Conservation (phyloP, 805 yeast species). For the Wickerhamiella domercqiae region DNA sequence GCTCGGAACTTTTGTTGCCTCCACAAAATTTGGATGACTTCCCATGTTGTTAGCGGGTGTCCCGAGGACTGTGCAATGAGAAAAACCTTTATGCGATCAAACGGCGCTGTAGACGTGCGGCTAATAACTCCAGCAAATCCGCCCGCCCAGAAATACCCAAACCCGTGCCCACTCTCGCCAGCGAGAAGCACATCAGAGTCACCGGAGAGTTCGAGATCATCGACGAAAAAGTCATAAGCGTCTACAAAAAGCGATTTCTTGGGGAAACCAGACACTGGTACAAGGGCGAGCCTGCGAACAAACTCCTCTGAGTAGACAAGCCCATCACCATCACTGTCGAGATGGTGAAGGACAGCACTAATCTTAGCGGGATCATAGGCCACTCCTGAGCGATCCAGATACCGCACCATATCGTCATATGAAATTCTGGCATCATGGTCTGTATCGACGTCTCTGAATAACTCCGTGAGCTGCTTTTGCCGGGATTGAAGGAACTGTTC, state of each 20-base stretch:
- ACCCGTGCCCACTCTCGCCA: slow-evolving; percentile 62
- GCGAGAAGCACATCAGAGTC: slow-evolving; percentile 87
- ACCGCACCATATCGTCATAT: slow-evolving; percentile 31
- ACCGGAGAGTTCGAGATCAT: slow-evolving; percentile 65
- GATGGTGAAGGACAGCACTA: slow-evolving; percentile 37
- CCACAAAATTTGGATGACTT: slow-evolving; percentile 71
- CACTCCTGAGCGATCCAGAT: slow-evolving; percentile 42
- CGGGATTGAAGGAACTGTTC: slow-evolving; percentile 17
- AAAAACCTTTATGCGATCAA: slow-evolving; percentile 87
- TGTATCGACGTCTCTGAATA: slow-evolving; percentile 19
- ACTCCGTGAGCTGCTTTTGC: slow-evolving; percentile 14
- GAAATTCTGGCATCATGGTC: slow-evolving; percentile 12
- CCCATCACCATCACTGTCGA: slow-evolving; percentile 46
- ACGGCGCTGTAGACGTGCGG: slow-evolving; percentile 93
- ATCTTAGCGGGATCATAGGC: slow-evolving; percentile 38
- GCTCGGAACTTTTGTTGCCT: slow-evolving; percentile 44
- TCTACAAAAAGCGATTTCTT: slow-evolving; percentile 43
- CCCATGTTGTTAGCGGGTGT: slow-evolving; percentile 45
- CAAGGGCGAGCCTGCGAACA: slow-evolving; percentile 62
- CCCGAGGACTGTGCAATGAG: slow-evolving; percentile 54
- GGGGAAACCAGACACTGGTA: slow-evolving; percentile 41
- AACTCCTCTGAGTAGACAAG: slow-evolving; percentile 73
- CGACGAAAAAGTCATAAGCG: slow-evolving; percentile 67
- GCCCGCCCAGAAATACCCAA: slow-evolving; percentile 87
- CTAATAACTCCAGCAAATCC: slow-evolving; percentile 93